phyloP scores from a whole-genome alignment of 78 protist species.

The Corallochytrium limacisporum region DNA sequence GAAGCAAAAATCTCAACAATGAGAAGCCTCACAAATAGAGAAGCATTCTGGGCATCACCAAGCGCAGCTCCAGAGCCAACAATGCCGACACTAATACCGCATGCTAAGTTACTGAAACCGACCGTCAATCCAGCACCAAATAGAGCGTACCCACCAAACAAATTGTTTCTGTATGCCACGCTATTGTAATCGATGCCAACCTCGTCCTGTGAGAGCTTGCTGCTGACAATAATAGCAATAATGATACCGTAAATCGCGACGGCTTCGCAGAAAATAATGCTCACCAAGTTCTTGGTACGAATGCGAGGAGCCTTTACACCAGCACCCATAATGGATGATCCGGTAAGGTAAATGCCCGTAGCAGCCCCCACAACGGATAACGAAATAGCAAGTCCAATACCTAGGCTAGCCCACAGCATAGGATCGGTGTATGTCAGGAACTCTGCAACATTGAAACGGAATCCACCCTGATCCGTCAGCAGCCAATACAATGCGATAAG shows the following conservation, averaged over 20 bases:
- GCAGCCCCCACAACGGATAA: constrained; percentile 94
- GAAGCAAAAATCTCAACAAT: constrained; percentile 84
- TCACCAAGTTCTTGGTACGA: constrained; percentile 78
- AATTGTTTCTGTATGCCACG: background rate
- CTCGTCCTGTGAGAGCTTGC: background rate
- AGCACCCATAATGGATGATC: constrained; percentile 79
- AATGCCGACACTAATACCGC: constrained; percentile 50
- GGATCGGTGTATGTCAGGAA: background rate
- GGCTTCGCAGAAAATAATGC: constrained; percentile 96
- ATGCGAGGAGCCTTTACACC: constrained; percentile 86
- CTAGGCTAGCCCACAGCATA: constrained; percentile 62
- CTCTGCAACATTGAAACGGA: background rate
- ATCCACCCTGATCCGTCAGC: too few species aligned
- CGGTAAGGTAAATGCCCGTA: constrained; percentile 93
- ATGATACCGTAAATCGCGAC: constrained; percentile 98
- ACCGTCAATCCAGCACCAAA: constrained; percentile 77
- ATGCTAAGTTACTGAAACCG: constrained; percentile 70
- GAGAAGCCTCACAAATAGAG: constrained; percentile 87
- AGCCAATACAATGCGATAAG: too few species aligned
- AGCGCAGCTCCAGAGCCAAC: constrained; percentile 80
- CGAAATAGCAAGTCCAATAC: constrained; percentile 74
- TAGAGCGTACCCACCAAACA: constrained; percentile 11
- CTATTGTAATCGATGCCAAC: background rate
- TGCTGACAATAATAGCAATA: constrained; percentile 74
- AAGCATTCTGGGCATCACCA: constrained; percentile 87